Percentiles rank a stretch among this genome's conserved stretches.
Conservation (phyloP, 441 rosid genomes). For the Gossypium laxum region DNA sequence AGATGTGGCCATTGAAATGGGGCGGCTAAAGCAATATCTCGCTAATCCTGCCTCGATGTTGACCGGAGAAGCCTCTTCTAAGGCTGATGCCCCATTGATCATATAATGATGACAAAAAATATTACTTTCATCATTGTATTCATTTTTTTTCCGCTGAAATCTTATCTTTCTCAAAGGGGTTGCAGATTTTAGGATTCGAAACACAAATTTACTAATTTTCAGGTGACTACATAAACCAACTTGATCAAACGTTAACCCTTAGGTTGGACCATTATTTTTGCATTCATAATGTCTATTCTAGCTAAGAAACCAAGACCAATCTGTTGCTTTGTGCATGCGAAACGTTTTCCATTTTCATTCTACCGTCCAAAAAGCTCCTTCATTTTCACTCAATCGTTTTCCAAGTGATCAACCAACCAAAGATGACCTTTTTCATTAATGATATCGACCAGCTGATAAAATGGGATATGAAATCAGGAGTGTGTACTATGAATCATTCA, state of each 20-base stretch:
- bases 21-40: conserved; percentile 52
- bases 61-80: conserved; percentile 22
- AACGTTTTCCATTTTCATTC: conserved; percentile 7
- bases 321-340: neutral
- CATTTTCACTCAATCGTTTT: neutral
- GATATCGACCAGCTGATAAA: conserved; percentile 10
- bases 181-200: too few species aligned
- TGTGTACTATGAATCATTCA: conserved; percentile 23
- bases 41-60: conserved; percentile 30
- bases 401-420: conserved; percentile 16
- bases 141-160: conserved; percentile 4
- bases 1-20: conserved; percentile 64
- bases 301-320: neutral
- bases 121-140: conserved; percentile 15
- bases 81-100: conserved; percentile 13
- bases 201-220: too few species aligned
- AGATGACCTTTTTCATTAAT: neutral
- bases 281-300: neutral
- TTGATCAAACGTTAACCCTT: neutral
- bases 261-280: neutral
- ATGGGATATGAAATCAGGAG: conserved; percentile 13
- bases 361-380: neutral
- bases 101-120: neutral
- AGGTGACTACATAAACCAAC: neutral
- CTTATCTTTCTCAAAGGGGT: neutral